Percentiles rank a stretch among this genome's conserved stretches.
Evolutionary conservation across 2,329 filamentous ascomycete species (phyloP).

Genomic region (Cordyceps javanica): DNA sequence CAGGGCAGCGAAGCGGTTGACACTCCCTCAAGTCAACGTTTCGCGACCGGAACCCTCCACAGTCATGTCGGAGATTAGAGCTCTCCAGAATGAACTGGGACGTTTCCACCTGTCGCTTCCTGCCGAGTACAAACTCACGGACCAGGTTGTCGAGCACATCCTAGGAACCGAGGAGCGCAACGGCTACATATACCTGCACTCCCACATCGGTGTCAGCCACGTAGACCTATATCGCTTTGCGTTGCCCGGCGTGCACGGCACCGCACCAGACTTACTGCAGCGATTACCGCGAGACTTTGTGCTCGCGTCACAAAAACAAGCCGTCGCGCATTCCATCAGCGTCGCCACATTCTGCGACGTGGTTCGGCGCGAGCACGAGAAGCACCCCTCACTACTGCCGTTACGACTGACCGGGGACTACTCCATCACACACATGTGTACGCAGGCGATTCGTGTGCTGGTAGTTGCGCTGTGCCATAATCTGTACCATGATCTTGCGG

Average conservation of each 20-base stretch:
- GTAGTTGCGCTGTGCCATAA: conserved; percentile 30
- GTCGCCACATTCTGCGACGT: conserved; percentile 31
- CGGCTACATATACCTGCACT: conserved; percentile 33
- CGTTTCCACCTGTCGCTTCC: conserved; percentile 30
- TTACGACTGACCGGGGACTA: conserved; percentile 25
- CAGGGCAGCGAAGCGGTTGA: conserved; percentile 19
- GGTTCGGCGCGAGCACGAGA: conserved; percentile 25
- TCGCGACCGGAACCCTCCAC: conserved; percentile 28
- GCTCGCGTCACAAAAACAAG: conserved; percentile 31
- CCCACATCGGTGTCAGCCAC: conserved; percentile 29
- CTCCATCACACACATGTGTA: conserved; percentile 26
- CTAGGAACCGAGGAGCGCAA: conserved; percentile 25
- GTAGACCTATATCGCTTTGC: conserved; percentile 35
- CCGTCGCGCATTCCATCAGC: conserved; percentile 32
- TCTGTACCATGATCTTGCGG: conserved; percentile 28
- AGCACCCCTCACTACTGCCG: conserved; percentile 20
- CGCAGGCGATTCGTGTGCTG: conserved; percentile 27
- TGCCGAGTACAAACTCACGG: conserved; percentile 26
- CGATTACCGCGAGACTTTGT: conserved; percentile 32
- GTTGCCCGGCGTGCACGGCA: conserved; percentile 29
- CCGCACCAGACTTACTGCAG: conserved; percentile 26
- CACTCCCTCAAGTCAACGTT: conserved; percentile 15
- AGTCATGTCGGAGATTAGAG: conserved; percentile 31
- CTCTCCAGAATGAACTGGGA: conserved; percentile 32
- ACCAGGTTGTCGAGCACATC: conserved; percentile 28